These are phyloP conservation scores for Periglandula ipomoeae DNA, from an alignment of 2,329 filamentous ascomycete genomes.

Conservation along the genomic window DNA sequence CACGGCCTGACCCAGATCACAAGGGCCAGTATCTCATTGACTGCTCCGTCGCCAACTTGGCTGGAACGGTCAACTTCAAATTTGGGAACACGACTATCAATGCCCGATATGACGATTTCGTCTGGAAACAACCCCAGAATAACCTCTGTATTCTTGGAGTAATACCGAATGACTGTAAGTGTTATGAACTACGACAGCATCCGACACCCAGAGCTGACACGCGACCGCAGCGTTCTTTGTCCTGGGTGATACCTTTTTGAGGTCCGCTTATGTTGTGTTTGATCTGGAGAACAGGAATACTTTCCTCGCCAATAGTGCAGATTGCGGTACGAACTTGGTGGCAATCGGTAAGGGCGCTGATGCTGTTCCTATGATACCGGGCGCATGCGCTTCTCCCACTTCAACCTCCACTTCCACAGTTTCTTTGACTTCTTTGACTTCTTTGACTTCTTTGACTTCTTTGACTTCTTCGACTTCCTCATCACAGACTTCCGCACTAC, in stretches of 20 bases:
- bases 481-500: no score
- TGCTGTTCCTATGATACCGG: conserved; percentile 11
- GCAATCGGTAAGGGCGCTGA: conserved; percentile 25
- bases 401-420: no score
- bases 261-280: conserved; percentile 27
- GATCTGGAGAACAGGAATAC: conserved; percentile 23
- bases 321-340: conserved; percentile 21
- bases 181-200: conserved; percentile 19
- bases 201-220: neutral
- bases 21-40: conserved; percentile 35
- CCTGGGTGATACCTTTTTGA: conserved; percentile 30
- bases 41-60: conserved; percentile 19
- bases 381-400: no score
- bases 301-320: conserved; percentile 17
- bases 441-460: no score
- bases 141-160: conserved; percentile 32
- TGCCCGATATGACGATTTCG: conserved; percentile 31
- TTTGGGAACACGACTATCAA: conserved; percentile 31
- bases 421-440: no score
- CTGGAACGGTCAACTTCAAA: conserved; percentile 30
- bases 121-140: conserved; percentile 17
- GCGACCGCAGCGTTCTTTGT: conserved; percentile 7
- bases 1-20: conserved; percentile 28
- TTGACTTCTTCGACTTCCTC: no score
- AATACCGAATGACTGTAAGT: neutral